Percentiles rank a stretch among this genome's conserved stretches.
These are phyloP conservation scores for Gossypium raimondii DNA, from an alignment of 345 rosid genomes.

Conservation along the genomic window DNA sequence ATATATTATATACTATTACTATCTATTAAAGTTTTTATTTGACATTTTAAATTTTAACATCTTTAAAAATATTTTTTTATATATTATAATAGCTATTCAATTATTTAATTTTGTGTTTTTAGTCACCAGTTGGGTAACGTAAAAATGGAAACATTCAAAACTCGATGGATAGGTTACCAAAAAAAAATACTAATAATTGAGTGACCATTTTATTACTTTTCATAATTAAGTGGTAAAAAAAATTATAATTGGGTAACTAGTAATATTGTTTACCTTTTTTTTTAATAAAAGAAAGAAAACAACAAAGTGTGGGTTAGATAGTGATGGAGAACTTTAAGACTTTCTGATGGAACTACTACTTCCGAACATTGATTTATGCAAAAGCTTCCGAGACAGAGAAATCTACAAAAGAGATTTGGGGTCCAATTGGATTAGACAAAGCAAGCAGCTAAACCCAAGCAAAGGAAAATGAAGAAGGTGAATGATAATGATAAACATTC, in stretches of 20 bases:
- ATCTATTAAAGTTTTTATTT: no score
- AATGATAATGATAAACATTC: slow-evolving; percentile 4
- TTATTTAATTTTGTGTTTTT: no score
- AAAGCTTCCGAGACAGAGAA: slow-evolving; percentile 24
- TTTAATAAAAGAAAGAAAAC: no score
- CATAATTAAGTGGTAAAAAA: no score
- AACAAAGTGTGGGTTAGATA: background rate
- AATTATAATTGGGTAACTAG: no score
- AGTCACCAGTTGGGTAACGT: rapidly evolving
- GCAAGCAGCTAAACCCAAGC: slow-evolving; percentile 17
- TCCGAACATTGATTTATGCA: slow-evolving; percentile 12
- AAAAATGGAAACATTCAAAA: no score
- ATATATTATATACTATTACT: no score
- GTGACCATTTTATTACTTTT: rapidly evolving
- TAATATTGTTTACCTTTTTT: no score
- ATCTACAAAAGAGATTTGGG: background rate
- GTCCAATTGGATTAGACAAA: slow-evolving; percentile 25
- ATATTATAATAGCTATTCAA: no score
- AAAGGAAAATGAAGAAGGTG: background rate
- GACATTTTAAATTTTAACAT: no score
- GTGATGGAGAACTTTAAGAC: background rate
- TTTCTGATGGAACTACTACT: slow-evolving; percentile 8
- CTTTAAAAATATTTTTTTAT: no score
- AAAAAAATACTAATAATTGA: rapidly evolving
- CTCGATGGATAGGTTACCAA: rapidly evolving